Conservation (phyloP, 2,329 filamentous ascomycete species). For the Macroventuria anomochaeta region DNA sequence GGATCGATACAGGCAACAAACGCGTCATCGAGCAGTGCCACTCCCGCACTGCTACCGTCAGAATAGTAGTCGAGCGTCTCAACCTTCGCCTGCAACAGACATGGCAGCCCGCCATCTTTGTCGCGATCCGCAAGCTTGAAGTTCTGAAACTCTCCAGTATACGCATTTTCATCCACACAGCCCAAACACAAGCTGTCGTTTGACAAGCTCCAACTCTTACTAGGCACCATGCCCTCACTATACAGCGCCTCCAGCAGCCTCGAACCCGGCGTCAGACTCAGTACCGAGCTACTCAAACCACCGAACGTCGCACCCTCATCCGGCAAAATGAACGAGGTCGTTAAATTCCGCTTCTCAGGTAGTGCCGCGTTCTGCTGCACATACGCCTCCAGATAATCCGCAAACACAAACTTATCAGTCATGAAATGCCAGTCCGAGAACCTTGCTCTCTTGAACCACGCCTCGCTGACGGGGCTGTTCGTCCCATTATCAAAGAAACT, state of each 20-base stretch:
- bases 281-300: slow-evolving; percentile 12
- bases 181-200: slow-evolving; percentile 23
- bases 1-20: slow-evolving; percentile 30
- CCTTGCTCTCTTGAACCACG: slow-evolving; percentile 7
- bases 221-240: slow-evolving; percentile 14
- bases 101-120: slow-evolving; percentile 15
- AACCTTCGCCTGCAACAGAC: slow-evolving; percentile 22
- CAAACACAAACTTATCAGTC: slow-evolving; percentile 19
- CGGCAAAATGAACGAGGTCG: slow-evolving; percentile 16
- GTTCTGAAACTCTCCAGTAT: slow-evolving; percentile 13
- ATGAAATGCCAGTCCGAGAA: slow-evolving; percentile 20
- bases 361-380: slow-evolving; percentile 2
- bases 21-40: slow-evolving; percentile 15
- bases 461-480: slow-evolving; percentile 14
- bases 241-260: slow-evolving; percentile 11
- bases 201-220: slow-evolving; percentile 23
- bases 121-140: slow-evolving; percentile 20
- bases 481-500: slow-evolving; percentile 16
- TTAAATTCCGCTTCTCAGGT: slow-evolving; percentile 13
- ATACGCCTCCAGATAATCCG: slow-evolving; percentile 21
- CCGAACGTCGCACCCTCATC: slow-evolving; percentile 19
- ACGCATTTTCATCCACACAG: slow-evolving; percentile 14
- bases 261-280: slow-evolving; percentile 23
- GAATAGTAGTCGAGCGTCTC: slow-evolving; percentile 25
- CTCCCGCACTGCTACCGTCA: slow-evolving; percentile 13